Percentiles rank a stretch among this genome's conserved stretches.
phyloP scores from a whole-genome alignment of 257 asterid species.

The Cynanchum wilfordii region DNA sequence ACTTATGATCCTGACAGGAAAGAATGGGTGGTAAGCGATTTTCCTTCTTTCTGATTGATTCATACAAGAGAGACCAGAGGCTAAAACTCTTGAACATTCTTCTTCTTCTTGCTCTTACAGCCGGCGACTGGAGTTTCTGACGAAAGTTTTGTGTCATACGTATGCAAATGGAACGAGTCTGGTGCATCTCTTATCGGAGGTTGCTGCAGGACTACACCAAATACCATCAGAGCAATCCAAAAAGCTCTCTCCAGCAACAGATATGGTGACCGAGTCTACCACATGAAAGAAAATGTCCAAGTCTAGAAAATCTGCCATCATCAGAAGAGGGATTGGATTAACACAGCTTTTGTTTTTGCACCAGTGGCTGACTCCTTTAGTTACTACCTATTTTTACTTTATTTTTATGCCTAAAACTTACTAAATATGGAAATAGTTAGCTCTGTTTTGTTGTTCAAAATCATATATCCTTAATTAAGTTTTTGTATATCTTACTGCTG shows the following conservation, averaged over 20 bases:
- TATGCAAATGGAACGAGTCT: conserved; percentile 69
- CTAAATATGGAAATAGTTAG: background rate
- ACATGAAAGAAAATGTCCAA: background rate
- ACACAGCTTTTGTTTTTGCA: background rate
- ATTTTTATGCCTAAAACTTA: background rate
- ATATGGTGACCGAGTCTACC: background rate
- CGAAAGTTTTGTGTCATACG: conserved; percentile 63
- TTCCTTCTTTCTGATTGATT: background rate
- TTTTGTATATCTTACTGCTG: background rate
- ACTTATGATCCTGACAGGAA: conserved; percentile 61
- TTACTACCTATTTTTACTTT: background rate
- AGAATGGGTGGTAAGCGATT: conserved; percentile 69
- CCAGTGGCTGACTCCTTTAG: background rate
- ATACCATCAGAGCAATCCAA: conserved; percentile 62
- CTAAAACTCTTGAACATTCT: background rate
- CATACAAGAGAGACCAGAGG: background rate
- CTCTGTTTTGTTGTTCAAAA: background rate
- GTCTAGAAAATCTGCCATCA: background rate
- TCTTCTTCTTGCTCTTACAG: conserved; percentile 30
- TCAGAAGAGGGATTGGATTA: background rate
- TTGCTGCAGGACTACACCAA: conserved; percentile 82
- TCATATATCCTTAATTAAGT: background rate
- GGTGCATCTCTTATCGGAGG: conserved; percentile 87
- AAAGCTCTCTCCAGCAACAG: conserved; percentile 31
- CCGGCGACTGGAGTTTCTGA: conserved; percentile 40